Evolutionary conservation across 2,329 filamentous ascomycete genomes (phyloP), one percentile per base, ranked within the genome.

Genomic region (Clarireedia homoeocarpa): DNA sequence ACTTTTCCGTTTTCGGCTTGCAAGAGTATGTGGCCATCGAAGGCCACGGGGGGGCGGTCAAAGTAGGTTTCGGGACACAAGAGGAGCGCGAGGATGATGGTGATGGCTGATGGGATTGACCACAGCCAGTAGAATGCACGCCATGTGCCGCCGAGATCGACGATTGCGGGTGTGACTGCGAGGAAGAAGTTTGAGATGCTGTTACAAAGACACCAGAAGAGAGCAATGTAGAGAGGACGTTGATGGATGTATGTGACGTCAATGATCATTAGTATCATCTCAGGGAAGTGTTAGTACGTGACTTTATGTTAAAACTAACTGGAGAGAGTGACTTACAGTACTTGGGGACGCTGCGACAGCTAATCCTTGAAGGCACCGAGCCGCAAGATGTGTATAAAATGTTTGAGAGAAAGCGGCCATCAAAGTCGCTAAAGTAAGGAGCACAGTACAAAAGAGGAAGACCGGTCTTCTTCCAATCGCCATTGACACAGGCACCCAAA

Each of bases 11-110:
- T 70, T 2, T 67, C 68, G 14, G 63, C 68, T 57, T 74, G 72
- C 1, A 71, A 51, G 3, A 74, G 55, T 4, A 74, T 71, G 23
- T 70, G 69, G 2, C 72, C 73, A 57, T 74, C 68, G 42, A 73
- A 73, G 5, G 73, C 72, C 7, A 75, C 66, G 0, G 69, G 69
- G 0, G 72, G 72, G 1, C 73, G 68, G 51, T 71, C 66, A 63
- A 73, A 75, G 59, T 71, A 74, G 1, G 71, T 74, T 48, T 74
- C 72, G 0, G 71, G 71, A 23, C 64, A 68, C 12, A 69, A 65
- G 23, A 71, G 58, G 30, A 71, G 66, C 1, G 64, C 62, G 2
- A 70, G 53, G 1, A 71, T 2, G 20, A 71, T 59, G 0, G 69
- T 56, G 4, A 68, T 34, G 1, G 59, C 34, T 6, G 64, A 58